These are phyloP conservation scores for Saururus chinensis DNA, from an alignment of 164 flowering plant genomes.

Conservation along the genomic window DNA sequence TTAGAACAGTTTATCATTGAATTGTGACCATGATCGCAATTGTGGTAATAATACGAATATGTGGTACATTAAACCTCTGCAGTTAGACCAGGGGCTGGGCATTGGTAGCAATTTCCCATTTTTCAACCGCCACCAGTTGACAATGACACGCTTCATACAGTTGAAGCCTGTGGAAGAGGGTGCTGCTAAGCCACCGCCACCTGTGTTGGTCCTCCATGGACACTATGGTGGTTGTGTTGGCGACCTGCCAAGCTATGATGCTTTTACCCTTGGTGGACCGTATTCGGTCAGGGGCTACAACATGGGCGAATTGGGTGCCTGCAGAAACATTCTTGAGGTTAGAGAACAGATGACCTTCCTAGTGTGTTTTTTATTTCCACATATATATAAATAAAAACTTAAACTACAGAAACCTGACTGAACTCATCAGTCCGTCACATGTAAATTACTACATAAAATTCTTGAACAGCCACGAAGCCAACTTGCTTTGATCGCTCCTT, in stretches of 20 bases:
- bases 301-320: slow-evolving; percentile 99
- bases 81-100: slow-evolving; percentile 97
- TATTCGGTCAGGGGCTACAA: slow-evolving; percentile 96
- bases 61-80: slow-evolving; percentile 10
- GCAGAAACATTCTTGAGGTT: slow-evolving; percentile 95
- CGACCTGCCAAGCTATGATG: slow-evolving; percentile 98
- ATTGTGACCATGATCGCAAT: neutral
- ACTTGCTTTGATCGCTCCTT: too few species aligned
- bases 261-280: slow-evolving; percentile 97
- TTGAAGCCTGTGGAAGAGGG: slow-evolving; percentile 88
- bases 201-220: slow-evolving; percentile 90
- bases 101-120: slow-evolving; percentile 88
- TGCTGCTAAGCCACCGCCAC: slow-evolving; percentile 87
- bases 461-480: too few species aligned
- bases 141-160: slow-evolving; percentile 70
- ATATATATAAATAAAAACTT: too few species aligned
- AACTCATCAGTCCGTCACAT: too few species aligned
- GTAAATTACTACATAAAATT: too few species aligned
- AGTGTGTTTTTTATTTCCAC: too few species aligned
- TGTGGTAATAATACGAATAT: neutral
- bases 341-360: neutral
- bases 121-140: slow-evolving; percentile 93
- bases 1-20: neutral
- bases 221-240: slow-evolving; percentile 99
- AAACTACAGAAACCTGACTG: too few species aligned